Evolutionary conservation across 106 monocot species (phyloP), one percentile per base, ranked within the genome.

Genomic region (Triglochin maritima): DNA sequence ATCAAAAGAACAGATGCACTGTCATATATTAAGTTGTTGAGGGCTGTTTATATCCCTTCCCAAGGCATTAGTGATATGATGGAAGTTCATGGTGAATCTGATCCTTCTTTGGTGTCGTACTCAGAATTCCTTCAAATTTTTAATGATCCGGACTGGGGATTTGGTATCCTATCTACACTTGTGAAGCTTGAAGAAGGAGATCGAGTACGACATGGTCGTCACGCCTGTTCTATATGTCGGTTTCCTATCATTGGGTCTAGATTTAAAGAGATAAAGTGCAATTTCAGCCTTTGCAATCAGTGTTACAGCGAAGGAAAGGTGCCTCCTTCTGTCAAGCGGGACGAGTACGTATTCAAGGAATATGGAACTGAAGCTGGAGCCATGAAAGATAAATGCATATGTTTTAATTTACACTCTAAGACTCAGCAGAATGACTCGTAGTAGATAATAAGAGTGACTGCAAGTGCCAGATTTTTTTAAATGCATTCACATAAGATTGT

Each of bases 301-400:
- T 98, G 96, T 68, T 98, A 98, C 71, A 91, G 96, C 48, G 91
- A 98, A 82, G 96, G 96, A 55, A 98, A 92, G 72, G 96, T 98
- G 57, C 96, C 96, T 3, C 88, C 88, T 42, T 72, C 78, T 64
- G 82, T 74, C 72, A 98, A 98, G 68, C 77, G 81, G 57, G 91
- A 98, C 48, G 96, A 98, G 69, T 98, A 88, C 74, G 81, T 74
- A 50, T 98, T 98, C 76, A 98, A 76, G 69, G 96, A 98, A 68
- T 98, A 91, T 84, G 91, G 84, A 61, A 86, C 73, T 2, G 88
- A 98, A 72, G 63, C 84, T 6, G 91, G 92, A 59, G 88, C 88
- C 50, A 71, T 98, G 66, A 88, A 86, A 82, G 96, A 98, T 86
- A 98, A 98, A 78, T 98, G 96, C 60, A 66, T 56, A 5, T 98